These are phyloP conservation scores for Ballota nigra DNA, from an alignment of 257 asterid genomes.

Conservation along the genomic window DNA sequence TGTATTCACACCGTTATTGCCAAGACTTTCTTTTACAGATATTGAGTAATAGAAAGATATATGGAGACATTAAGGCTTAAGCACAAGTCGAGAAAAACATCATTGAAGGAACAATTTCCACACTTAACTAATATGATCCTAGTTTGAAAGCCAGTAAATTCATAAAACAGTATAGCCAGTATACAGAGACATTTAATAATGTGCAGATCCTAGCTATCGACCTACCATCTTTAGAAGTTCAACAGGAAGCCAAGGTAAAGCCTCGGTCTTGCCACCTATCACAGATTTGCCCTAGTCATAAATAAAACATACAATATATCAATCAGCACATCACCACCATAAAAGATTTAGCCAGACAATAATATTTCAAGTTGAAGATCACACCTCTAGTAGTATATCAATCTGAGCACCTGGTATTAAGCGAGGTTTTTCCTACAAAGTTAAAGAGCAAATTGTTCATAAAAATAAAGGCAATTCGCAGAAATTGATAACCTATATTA, in stretches of 20 bases:
- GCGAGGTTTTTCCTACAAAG: conserved; percentile 61
- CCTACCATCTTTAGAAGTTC: conserved; percentile 67
- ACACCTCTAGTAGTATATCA: conserved; percentile 80
- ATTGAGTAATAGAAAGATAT: conserved; percentile 6
- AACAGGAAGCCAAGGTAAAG: conserved; percentile 71
- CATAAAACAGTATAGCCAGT: not conserved
- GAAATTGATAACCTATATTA: conserved; percentile 12
- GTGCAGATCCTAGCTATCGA: conserved; percentile 6
- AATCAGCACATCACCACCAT: conserved; percentile 16
- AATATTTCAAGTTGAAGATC: conserved; percentile 12
- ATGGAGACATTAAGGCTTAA: not conserved
- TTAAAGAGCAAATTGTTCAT: conserved; percentile 1
- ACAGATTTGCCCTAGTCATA: conserved; percentile 48
- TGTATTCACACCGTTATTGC: conserved; percentile 24
- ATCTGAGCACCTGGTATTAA: conserved; percentile 70
- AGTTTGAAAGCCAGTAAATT: not conserved
- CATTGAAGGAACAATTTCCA: not conserved
- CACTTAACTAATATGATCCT: not conserved
- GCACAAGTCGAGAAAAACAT: conserved; percentile 8
- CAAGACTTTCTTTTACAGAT: conserved; percentile 11
- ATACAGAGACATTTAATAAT: too few relatives aligned
- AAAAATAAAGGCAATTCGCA: not conserved
- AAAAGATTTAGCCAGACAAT: conserved; percentile 13
- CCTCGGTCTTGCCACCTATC: conserved; percentile 39
- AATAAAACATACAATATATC: conserved; percentile 20